Conservation (phyloP, 2,329 filamentous ascomycete species). For the Tolypocladium amazonense region DNA sequence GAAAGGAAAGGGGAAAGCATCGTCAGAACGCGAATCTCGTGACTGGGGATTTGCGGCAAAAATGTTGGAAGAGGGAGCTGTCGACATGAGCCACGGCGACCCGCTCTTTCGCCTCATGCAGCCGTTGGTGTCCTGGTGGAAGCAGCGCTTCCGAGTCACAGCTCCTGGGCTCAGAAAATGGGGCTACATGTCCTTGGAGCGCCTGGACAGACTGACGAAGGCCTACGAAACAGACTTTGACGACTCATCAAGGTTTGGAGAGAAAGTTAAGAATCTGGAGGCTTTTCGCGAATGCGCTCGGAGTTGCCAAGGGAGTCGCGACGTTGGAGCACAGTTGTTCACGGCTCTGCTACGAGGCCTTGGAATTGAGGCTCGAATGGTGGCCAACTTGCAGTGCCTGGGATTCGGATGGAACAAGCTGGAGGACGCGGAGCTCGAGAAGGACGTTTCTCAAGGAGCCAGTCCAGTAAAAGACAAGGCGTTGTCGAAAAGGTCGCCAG, state of each 20-base stretch:
- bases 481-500: constrained; percentile 5
- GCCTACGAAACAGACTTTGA: constrained; percentile 54
- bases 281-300: constrained; percentile 61
- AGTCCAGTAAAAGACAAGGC: constrained; percentile 4
- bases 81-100: constrained; percentile 75
- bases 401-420: constrained; percentile 86
- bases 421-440: constrained; percentile 60
- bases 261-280: constrained; percentile 55
- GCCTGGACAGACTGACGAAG: constrained; percentile 62
- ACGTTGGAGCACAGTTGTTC: constrained; percentile 82
- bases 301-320: constrained; percentile 68
- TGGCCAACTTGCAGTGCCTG: constrained; percentile 73
- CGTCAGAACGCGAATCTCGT: constrained; percentile 20
- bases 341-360: constrained; percentile 73
- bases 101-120: constrained; percentile 69
- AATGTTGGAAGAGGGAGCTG: constrained; percentile 55
- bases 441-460: constrained; percentile 11
- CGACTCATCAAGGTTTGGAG: constrained; percentile 60
- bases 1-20: constrained; percentile 10
- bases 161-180: constrained; percentile 76
- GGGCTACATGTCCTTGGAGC: constrained; percentile 74
- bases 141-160: constrained; percentile 66
- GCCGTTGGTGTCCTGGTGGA: constrained; percentile 77
- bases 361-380: constrained; percentile 71
- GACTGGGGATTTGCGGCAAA: constrained; percentile 67